Base-by-base conservation (phyloP, 169 alveolate genomes). In the Plasmodium falciparum region DNA sequence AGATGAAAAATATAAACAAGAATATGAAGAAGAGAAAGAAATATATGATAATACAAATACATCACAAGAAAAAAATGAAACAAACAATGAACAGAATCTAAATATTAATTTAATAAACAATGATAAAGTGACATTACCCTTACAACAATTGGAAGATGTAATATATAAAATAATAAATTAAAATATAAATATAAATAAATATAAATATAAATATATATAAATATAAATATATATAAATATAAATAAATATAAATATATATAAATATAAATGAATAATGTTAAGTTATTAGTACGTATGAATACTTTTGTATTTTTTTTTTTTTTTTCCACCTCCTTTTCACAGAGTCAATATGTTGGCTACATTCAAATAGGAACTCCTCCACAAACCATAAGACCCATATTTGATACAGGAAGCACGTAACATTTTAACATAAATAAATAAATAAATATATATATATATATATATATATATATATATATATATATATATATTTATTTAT, bases 321-420 rank as follows among this genome's bases (percentile, higher is more conserved):
- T 24, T 26, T 54, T 26, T 8, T 20, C 26, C 45, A 4, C 7
- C 13, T 43, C 33, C 47, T 43, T 52, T 69, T 54, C 29, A 80
- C 29, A 80, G 90, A 86, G 92, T 54, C 95, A 93, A 70, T 95
- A 89, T 72, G 96, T 91, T 59, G 93, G 95, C 17, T 72, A 54
- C 24, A 74, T 95, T 6, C 78, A 73, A 67, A 85, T 95, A 59
- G 97, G 97, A 20, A 93, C 90, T 47, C 97, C 97, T 0, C 94
- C 93, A 0, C 97, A 95, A 92, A 73, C 78, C 63, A 88, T 95
- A 66, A 49, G 80, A 29, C 97, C 97, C 7, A 89, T 95, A 63
- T 88, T 95, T 56, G 97, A 95, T 73, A 95, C 97, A 13, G 97
- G 97, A 5, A 95, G 97, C 95, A 94, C 97, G 95, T 92, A 71